Evolutionary conservation across 75 land plant genomes (phyloP), one percentile per base, ranked within the genome.

Genomic region (Cryptomeria japonica): DNA sequence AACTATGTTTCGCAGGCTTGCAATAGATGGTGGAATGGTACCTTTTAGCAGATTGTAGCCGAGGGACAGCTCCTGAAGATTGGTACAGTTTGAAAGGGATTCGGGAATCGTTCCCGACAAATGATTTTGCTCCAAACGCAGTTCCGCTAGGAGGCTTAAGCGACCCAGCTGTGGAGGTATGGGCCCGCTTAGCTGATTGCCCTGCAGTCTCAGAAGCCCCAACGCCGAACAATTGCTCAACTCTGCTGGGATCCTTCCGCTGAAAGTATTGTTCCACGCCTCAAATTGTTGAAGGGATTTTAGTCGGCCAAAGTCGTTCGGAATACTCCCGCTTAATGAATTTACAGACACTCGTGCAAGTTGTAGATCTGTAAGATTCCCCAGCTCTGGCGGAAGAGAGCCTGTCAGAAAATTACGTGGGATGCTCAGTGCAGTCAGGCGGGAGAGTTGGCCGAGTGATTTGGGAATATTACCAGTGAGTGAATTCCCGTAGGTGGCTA

Each of bases 231-330:
- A 89, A 83, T 91, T 91, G 9, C 95, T 95, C 18, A 96, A 84
- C 88, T 93, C 92, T 10, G 91, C 32, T 10, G 98, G 98, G 37
- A 96, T 92, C 28, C 92, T 88, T 22, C 98, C 95, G 11, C 87
- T 86, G 19, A 95, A 88, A 39, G 84, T 51, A 86, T 94, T 95
- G 5, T 92, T n/a, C 41, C 87, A 87, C 42, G 93, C 88, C 5
- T 87, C 51, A 46, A 96, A 72, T 36, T 76, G 83, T 70, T 86
- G 34, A 49, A 96, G 89, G 14, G 64, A 78, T 22, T 39, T 41
- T 19, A 95, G 92, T 38, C 70, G 79, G 2, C 94, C 95, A 38
- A 94, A 49, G 37, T 90, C 86, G 13, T 85, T 72, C 0, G 96
- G 96, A 28, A 96, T 94, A 15, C 53, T 28, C 18, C 96, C 95